Conservation (phyloP, 768 basidiomycete species). For the Kwoniella mangroviensis region DNA sequence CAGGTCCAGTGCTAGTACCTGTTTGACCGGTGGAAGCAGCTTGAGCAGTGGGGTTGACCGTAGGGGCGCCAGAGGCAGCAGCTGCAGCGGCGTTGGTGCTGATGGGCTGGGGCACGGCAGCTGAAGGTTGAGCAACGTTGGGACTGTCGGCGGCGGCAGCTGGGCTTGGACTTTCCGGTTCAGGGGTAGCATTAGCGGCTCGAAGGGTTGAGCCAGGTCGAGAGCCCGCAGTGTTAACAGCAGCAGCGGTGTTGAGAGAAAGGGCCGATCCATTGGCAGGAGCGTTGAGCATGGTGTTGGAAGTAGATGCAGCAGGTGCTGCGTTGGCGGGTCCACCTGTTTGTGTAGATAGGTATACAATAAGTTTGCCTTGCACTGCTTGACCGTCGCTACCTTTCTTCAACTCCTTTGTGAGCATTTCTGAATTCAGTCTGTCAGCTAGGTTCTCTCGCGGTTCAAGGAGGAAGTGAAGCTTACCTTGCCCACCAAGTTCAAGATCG, state of each 20-base stretch:
- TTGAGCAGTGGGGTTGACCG: conserved; percentile 52
- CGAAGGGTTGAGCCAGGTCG: conserved; percentile 36
- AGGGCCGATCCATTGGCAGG: conserved; percentile 45
- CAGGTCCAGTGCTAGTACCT: conserved; percentile 63
- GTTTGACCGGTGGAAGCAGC: conserved; percentile 54
- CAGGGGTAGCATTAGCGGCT: conserved; percentile 43
- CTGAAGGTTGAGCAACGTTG: conserved; percentile 41
- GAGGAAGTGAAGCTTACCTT: conserved; percentile 66
- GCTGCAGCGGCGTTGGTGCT: conserved; percentile 60
- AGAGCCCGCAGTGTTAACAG: conserved; percentile 28
- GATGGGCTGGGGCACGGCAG: conserved; percentile 51
- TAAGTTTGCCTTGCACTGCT: conserved; percentile 95
- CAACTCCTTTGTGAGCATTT: conserved; percentile 94
- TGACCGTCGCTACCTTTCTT: conserved; percentile 99
- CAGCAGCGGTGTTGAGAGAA: conserved; percentile 59
- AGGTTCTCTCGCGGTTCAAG: conserved; percentile 10
- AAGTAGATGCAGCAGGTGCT: conserved; percentile 64
- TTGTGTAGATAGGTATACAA: conserved; percentile 94
- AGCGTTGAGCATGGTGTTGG: conserved; percentile 33
- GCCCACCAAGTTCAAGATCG: conserved; percentile 88
- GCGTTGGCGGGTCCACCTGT: conserved; percentile 79
- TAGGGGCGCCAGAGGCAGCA: conserved; percentile 54
- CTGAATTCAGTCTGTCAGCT: conserved; percentile 59
- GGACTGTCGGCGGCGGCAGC: conserved; percentile 33
- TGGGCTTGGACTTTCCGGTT: conserved; percentile 37